These are phyloP conservation scores for Xeromyces bisporus DNA, from an alignment of 495 filamentous ascomycete species.

Conservation along the genomic window DNA sequence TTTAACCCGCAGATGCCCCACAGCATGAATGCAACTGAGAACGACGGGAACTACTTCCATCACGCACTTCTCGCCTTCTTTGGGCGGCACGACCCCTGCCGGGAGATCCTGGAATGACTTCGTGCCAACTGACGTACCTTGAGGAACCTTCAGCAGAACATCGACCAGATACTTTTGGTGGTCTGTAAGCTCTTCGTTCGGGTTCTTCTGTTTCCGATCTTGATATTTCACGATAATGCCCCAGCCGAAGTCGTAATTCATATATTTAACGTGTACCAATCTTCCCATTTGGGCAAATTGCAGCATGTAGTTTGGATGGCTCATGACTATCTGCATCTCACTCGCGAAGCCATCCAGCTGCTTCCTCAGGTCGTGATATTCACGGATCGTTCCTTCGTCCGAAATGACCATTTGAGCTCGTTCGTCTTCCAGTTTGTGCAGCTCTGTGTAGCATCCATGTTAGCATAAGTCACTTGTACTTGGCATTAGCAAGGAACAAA, in stretches of 20 bases:
- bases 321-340: conserved; percentile 76
- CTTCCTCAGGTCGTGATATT: conserved; percentile 76
- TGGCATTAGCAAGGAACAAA: conserved; percentile 7
- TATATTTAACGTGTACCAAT: conserved; percentile 64
- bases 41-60: conserved; percentile 79
- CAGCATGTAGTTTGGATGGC: conserved; percentile 69
- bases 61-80: conserved; percentile 46
- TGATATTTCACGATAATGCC: conserved; percentile 63
- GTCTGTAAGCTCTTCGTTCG: conserved; percentile 45
- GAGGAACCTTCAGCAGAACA: conserved; percentile 57
- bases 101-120: conserved; percentile 45
- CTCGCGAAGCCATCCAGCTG: conserved; percentile 66
- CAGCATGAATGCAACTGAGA: conserved; percentile 62
- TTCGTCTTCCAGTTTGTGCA: conserved; percentile 55
- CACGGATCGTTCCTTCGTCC: conserved; percentile 74
- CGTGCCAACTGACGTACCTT: conserved; percentile 38
- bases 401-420: conserved; percentile 54
- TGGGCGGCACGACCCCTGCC: conserved; percentile 41
- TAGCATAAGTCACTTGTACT: too few species aligned
- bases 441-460: conserved; percentile 33
- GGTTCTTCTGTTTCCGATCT: conserved; percentile 40
- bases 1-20: conserved; percentile 64
- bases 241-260: conserved; percentile 80
- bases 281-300: conserved; percentile 69
- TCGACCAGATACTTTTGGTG: conserved; percentile 70